phyloP scores from a whole-genome alignment of 75 land plant species.

The Pseudotsuga menziesii region DNA sequence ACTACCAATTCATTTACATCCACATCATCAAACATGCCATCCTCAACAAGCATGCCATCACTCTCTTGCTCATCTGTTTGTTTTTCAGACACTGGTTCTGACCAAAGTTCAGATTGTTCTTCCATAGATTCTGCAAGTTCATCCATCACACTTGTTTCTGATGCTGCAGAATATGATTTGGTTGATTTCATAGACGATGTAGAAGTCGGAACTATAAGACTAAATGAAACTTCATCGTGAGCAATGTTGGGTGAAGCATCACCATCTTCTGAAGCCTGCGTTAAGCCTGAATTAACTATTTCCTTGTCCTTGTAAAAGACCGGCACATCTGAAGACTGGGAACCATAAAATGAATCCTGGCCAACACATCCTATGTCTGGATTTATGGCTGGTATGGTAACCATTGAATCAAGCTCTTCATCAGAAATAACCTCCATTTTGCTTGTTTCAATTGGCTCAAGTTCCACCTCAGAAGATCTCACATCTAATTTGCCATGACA shows the following conservation, averaged over 20 bases:
- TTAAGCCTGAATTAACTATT: neutral
- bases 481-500: neutral
- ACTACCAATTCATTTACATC: neutral
- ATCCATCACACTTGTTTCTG: neutral
- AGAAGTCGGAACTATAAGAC: neutral
- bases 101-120: neutral
- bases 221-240: neutral
- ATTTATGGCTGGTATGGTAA: neutral
- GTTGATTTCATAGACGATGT: neutral
- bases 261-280: neutral
- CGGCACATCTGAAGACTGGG: neutral
- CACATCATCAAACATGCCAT: neutral
- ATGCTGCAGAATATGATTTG: neutral
- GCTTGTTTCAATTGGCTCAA: neutral
- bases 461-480: slow-evolving; percentile 2
- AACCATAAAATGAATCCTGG: neutral
- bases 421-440: neutral
- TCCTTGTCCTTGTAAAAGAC: neutral
- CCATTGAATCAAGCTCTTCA: neutral
- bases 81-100: slow-evolving; percentile 8
- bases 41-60: neutral
- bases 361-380: neutral
- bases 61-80: slow-evolving; percentile 7
- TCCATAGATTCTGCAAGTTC: neutral
- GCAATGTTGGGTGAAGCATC: neutral